Evolutionary conservation across 192 early-diverging fungal species (phyloP).

Genomic region (Coemansia asiatica): DNA sequence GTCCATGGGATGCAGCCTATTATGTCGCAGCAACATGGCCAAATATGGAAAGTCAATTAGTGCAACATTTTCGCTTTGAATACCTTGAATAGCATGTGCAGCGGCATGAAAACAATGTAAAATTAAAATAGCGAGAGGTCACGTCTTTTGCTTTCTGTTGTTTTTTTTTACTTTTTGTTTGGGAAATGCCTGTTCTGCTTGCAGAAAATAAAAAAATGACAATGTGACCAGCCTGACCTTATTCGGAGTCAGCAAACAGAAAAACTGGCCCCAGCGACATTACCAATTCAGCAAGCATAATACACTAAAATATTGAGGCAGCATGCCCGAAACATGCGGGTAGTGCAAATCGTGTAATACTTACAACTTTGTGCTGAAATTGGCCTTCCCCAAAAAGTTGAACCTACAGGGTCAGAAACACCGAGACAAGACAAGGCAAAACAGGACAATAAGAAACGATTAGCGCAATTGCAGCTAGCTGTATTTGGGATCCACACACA

Average conservation of each 20-base stretch:
- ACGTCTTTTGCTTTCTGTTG: background rate
- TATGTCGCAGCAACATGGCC: conserved; percentile 2
- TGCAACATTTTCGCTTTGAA: no score
- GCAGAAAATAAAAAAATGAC: background rate
- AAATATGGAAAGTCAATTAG: conserved; percentile 14
- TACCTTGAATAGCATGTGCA: background rate
- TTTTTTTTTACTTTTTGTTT: background rate
- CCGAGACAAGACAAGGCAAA: background rate
- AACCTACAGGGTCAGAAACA: conserved; percentile 26
- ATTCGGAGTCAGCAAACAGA: no score
- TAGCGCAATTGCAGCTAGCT: background rate
- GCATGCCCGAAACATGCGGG: background rate
- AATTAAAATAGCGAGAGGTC: no score
- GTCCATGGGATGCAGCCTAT: conserved; percentile 53
- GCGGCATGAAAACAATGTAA: background rate
- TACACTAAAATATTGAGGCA: background rate
- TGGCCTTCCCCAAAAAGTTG: conserved; percentile 52
- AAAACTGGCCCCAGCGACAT: no score
- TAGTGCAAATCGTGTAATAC: conserved; percentile 6
- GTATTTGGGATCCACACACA: background rate
- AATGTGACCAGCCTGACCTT: background rate
- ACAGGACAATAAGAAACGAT: background rate
- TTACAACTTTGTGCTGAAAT: conserved; percentile 53
- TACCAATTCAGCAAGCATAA: background rate
- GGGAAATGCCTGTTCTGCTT: no score